Percentiles rank a stretch among this genome's conserved stretches.
phyloP scores from a whole-genome alignment of 495 filamentous ascomycete genomes.

The Bombardia bombarda region DNA sequence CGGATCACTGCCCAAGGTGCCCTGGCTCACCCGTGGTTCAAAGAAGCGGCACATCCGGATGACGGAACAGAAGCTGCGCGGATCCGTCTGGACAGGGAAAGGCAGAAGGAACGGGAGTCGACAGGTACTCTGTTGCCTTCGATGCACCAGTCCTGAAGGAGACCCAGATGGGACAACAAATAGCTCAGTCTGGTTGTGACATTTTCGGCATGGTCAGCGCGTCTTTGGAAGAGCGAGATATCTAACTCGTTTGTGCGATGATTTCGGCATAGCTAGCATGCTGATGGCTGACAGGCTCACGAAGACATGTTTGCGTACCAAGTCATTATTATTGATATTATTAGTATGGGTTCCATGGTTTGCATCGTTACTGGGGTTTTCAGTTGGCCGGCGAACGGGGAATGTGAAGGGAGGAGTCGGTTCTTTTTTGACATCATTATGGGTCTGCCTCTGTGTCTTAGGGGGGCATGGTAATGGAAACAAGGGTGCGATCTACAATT shows the following conservation, averaged over 20 bases:
- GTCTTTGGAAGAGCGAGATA: background rate
- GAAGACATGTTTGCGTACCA: slow-evolving; percentile 11
- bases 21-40: slow-evolving; percentile 90
- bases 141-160: slow-evolving; percentile 6
- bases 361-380: slow-evolving; percentile 4
- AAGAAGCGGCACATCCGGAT: slow-evolving; percentile 67
- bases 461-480: slow-evolving; percentile 8
- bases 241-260: background rate
- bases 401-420: slow-evolving; percentile 1
- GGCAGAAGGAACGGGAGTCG: slow-evolving; percentile 9
- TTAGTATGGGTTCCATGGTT: background rate
- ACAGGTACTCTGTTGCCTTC: slow-evolving; percentile 4
- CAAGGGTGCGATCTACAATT: slow-evolving; percentile 5
- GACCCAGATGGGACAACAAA: too few relatives aligned
- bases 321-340: slow-evolving; percentile 12
- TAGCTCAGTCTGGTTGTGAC: too few relatives aligned
- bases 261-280: slow-evolving; percentile 6
- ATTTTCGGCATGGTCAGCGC: too few relatives aligned
- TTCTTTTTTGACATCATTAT: slow-evolving; percentile 5
- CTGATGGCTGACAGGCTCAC: slow-evolving; percentile 6
- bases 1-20: slow-evolving; percentile 90
- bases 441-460: slow-evolving; percentile 2
- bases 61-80: slow-evolving; percentile 90
- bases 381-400: background rate
- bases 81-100: slow-evolving; percentile 51